Evolutionary conservation across 2,329 filamentous ascomycete species (phyloP), one percentile per base, ranked within the genome.

Genomic region (Pseudocercospora eumusae): DNA sequence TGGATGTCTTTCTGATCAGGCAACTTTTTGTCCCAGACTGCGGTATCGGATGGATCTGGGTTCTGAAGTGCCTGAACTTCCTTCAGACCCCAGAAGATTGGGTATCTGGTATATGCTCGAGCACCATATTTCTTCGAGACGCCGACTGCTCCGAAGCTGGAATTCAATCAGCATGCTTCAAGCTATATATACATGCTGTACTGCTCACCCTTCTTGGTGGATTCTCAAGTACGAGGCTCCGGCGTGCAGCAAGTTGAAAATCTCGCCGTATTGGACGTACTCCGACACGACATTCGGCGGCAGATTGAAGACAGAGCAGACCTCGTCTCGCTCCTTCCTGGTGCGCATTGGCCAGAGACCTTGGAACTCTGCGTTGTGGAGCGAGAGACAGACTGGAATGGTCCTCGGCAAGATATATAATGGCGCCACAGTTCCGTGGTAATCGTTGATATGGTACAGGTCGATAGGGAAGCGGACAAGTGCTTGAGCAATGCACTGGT

Each of bases 361-460:
- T 71, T 89, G 87, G 68, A 89, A 89, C 66, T 89, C 86, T 55
- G 87, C 86, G 66, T 89, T 89, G 73, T 89, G 87, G 11, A 89
- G 82, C 0, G 86, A 88, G 8, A 89, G 75, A 67, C 84, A 87
- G 65, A 82, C 81, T 2, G 86, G 86, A 45, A 88, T 81, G 0
- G 84, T 86, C 65, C 83, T 76, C 1, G 87, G 87, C 2, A 89
- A 79, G 20, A 88, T 79, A 70, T 89, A 87, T 0, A 89, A 78
- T 2, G 86, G 86, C 45, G 87, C 87, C 11, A 86, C 74, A 3
- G 84, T 83, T 57, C 85, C 86, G 65, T 88, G 85, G 69, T 87
- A 88, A 69, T 86, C 86, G 73, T 88, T 88, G 72, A 87, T 85
- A 70, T 88, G 86, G 71, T 88, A 88, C n/a, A 88, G 71, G 67